These are phyloP conservation scores for Albugo candida DNA, from an alignment of 352 stramenopile genomes.

Conservation along the genomic window DNA sequence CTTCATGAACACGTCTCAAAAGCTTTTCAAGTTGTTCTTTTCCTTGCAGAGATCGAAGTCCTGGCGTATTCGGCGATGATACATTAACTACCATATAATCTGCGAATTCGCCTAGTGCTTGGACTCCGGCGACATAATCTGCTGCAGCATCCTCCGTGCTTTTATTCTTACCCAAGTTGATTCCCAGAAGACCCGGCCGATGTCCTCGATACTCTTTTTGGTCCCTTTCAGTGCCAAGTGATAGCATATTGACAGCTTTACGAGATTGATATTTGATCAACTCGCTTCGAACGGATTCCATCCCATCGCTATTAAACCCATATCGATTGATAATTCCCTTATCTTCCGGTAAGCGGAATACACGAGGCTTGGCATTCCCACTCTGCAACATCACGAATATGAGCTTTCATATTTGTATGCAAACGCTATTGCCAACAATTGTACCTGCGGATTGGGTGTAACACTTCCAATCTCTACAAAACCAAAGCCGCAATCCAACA, in stretches of 20 bases:
- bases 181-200: slow-evolving; percentile 74
- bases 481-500: slow-evolving; percentile 89
- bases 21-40: slow-evolving; percentile 68
- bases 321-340: slow-evolving; percentile 95
- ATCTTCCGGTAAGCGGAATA: slow-evolving; percentile 92
- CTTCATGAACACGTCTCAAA: slow-evolving; percentile 42
- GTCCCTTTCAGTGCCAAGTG: neutral
- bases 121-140: slow-evolving; percentile 86
- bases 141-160: slow-evolving; percentile 46
- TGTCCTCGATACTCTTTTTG: slow-evolving; percentile 5
- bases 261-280: slow-evolving; percentile 36
- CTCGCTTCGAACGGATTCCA: slow-evolving; percentile 52
- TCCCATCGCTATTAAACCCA: slow-evolving; percentile 93
- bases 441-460: slow-evolving; percentile 81
- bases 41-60: slow-evolving; percentile 55
- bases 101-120: slow-evolving; percentile 79
- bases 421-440: neutral
- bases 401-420: neutral
- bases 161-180: slow-evolving; percentile 99
- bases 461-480: slow-evolving; percentile 92
- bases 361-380: slow-evolving; percentile 90
- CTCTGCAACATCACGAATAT: neutral
- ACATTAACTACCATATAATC: slow-evolving; percentile 98
- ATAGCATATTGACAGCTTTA: slow-evolving; percentile 8
- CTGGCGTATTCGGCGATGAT: slow-evolving; percentile 91